Percentiles rank a stretch among this genome's conserved stretches.
Evolutionary conservation across 2,329 filamentous ascomycete species (phyloP).

Genomic region (Phialocephala sp.): DNA sequence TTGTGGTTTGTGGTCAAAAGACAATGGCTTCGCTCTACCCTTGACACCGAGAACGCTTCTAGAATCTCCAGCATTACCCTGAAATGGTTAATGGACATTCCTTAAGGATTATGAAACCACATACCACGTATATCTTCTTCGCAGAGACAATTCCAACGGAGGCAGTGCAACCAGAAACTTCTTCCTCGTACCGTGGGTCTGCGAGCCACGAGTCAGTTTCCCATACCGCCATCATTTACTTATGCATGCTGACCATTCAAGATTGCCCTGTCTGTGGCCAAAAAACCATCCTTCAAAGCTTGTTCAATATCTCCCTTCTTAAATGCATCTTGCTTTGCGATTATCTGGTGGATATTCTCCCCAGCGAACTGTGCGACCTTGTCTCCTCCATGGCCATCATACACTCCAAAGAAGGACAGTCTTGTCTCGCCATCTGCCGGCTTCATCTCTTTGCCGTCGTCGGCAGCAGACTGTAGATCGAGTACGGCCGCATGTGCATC

Average conservation of each 20-base stretch:
- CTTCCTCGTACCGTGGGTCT: slow-evolving; percentile 98
- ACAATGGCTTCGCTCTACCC: slow-evolving; percentile 94
- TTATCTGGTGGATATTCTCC: slow-evolving; percentile 90
- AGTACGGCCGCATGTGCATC: slow-evolving; percentile 91
- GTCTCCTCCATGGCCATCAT: slow-evolving; percentile 96
- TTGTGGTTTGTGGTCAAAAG: slow-evolving; percentile 99
- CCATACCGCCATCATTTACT: slow-evolving; percentile 13
- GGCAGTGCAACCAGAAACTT: slow-evolving; percentile 97
- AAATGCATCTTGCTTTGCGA: slow-evolving; percentile 94
- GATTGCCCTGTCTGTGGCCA: slow-evolving; percentile 95
- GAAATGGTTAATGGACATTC: slow-evolving; percentile 38
- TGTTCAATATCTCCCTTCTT: slow-evolving; percentile 91
- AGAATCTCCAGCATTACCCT: slow-evolving; percentile 98
- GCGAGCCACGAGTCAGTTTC: slow-evolving; percentile 40
- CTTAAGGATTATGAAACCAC: slow-evolving; percentile 48
- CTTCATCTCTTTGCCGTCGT: slow-evolving; percentile 55
- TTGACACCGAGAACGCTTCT: slow-evolving; percentile 95
- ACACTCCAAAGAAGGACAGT: slow-evolving; percentile 96
- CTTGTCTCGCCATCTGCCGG: slow-evolving; percentile 69
- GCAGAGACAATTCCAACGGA: slow-evolving; percentile 88
- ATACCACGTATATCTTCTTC: slow-evolving; percentile 93
- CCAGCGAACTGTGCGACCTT: slow-evolving; percentile 94
- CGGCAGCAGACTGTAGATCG: slow-evolving; percentile 70
- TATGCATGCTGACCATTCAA: slow-evolving; percentile 73
- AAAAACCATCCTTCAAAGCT: slow-evolving; percentile 94